Conservation (phyloP, 345 rosid species). For the Moricandia arvensis region DNA sequence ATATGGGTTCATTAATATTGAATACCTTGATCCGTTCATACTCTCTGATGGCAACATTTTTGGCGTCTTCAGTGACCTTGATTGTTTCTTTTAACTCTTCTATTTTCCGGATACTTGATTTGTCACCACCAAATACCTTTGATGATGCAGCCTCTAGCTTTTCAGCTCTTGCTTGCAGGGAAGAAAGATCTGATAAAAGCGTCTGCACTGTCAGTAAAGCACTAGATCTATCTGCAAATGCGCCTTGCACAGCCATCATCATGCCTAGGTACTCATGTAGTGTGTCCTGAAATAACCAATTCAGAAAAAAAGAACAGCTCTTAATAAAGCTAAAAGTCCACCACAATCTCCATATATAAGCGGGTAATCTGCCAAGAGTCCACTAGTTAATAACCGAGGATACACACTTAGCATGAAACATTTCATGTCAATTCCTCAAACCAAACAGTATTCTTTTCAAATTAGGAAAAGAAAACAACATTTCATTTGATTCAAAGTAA, state of each 20-base stretch:
- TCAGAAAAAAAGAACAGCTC: conserved; percentile 5
- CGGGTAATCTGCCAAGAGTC: not conserved
- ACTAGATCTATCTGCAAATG: conserved; percentile 84
- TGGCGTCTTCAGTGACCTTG: conserved; percentile 79
- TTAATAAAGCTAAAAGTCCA: not conserved
- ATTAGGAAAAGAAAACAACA: not conserved
- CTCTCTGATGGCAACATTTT: conserved; percentile 76
- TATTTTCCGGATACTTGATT: conserved; percentile 77
- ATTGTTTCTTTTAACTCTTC: conserved; percentile 89
- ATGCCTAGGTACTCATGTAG: conserved; percentile 91
- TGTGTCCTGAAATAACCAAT: conserved; percentile 55
- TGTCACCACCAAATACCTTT: conserved; percentile 97
- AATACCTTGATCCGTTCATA: conserved; percentile 90
- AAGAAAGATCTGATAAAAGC: conserved; percentile 74
- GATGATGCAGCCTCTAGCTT: conserved; percentile 94
- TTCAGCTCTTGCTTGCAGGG: conserved; percentile 69
- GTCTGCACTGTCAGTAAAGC: conserved; percentile 92
- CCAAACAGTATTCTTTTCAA: not conserved
- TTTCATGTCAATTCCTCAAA: not conserved
- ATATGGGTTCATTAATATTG: not conserved
- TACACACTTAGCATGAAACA: not conserved
- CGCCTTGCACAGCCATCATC: conserved; percentile 84
- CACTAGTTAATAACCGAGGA: not conserved
- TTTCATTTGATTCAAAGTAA: not conserved
- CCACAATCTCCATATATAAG: not conserved